Evolutionary conservation across 257 asterid genomes (phyloP), one percentile per base, ranked within the genome.

Genomic region (Solanum tacnaense): DNA sequence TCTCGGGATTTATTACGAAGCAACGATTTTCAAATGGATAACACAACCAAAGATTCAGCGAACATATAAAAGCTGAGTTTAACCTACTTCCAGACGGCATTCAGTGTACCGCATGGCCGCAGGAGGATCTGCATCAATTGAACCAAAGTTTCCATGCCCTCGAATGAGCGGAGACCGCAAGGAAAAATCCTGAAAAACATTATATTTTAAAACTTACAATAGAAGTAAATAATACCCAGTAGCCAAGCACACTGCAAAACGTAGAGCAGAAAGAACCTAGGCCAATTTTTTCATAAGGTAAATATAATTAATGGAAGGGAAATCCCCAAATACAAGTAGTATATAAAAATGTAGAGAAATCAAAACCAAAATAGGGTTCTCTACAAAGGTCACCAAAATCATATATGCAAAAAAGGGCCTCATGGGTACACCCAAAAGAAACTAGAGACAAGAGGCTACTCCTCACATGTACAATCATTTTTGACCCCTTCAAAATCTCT

Each of bases 101-200:
- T 97, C 99, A 65, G 99, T 97, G 91, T 97, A 97, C 29, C 99
- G 99, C 99, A 97, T 97, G 83, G 99, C 99, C 13, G 99, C 99
- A 86, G 99, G 94, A 91, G 99, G 99, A 91, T 97, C 99, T 27
- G 99, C 98, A 93, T 97, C 99, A 71, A 97, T 94, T 83, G 99
- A 97, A 78, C 99, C 99, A 90, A 97, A 97, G 89, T 97, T 97
- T 32, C 99, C 99, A 89, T 96, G 99, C 83, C 99, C 99, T 15
- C 96, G 95, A 87, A 97, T 95, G 34, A 97, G 99, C 34, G 99
- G 99, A 89, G 92, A 92, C 16, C 99, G 98, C 94, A 97, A 91
- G 56, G 99, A 97, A 93, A 97, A 97, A 91, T 96, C 99, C 99
- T 97, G 95, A 31, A 73, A 13, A 82, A 85, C 21, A 68, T 82